These are phyloP conservation scores for Cylindricascospora bacillispora DNA, from an alignment of 1,139 yeast genomes.

Conservation along the genomic window DNA sequence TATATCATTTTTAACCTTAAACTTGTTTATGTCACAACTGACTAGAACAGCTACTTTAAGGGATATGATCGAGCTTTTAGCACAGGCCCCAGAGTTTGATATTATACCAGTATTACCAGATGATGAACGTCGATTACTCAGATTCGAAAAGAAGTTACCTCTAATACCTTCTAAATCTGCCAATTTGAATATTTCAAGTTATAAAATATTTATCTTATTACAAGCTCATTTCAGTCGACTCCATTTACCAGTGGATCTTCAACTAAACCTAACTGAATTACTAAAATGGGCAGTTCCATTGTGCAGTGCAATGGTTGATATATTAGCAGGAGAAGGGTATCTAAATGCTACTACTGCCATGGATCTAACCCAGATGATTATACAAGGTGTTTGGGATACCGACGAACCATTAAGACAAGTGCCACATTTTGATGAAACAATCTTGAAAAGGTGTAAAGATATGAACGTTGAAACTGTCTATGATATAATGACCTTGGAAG, in stretches of 20 bases:
- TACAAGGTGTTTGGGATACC: conserved; percentile 77
- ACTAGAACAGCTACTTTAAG: conserved; percentile 45
- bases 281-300: conserved; percentile 38
- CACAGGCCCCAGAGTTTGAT: conserved; percentile 57
- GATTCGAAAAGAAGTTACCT: conserved; percentile 49
- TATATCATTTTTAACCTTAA: conserved; percentile 54
- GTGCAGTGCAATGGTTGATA: conserved; percentile 59
- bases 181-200: conserved; percentile 35
- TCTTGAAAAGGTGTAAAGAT: conserved; percentile 45
- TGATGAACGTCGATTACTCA: conserved; percentile 39
- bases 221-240: conserved; percentile 75
- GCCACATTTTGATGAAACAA: conserved; percentile 49
- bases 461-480: conserved; percentile 56
- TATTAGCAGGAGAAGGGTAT: conserved; percentile 68
- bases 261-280: conserved; percentile 41
- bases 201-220: conserved; percentile 60
- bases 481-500: conserved; percentile 80
- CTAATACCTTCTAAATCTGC: conserved; percentile 42
- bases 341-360: conserved; percentile 70
- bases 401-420: conserved; percentile 74
- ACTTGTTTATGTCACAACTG: conserved; percentile 37
- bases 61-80: conserved; percentile 50
- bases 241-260: conserved; percentile 45
- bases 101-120: conserved; percentile 44
- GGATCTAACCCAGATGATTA: conserved; percentile 82